These are phyloP conservation scores for Hyaloperonospora brassicae DNA, from an alignment of 352 stramenopile species.

Conservation along the genomic window DNA sequence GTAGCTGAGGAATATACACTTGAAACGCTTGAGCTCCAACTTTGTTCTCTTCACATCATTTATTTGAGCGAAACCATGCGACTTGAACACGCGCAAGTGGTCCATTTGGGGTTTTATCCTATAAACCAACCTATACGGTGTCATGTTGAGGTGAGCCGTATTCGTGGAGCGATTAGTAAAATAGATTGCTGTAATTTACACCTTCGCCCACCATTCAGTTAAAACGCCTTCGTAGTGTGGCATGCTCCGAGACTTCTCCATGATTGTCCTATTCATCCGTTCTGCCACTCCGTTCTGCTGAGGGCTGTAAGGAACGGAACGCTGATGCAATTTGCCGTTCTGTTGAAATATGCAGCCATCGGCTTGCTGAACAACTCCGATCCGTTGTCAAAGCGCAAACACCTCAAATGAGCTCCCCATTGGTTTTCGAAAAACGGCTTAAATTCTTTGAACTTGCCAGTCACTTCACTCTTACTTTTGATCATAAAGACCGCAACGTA, in stretches of 20 bases:
- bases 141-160: neutral
- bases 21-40: slow-evolving; percentile 20
- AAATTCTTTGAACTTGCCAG: neutral
- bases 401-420: neutral
- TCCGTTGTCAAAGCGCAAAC: slow-evolving; percentile 16
- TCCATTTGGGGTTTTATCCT: slow-evolving; percentile 11
- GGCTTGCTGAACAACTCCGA: slow-evolving; percentile 18
- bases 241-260: neutral
- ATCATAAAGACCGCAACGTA: neutral
- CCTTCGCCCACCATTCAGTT: neutral
- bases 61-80: slow-evolving; percentile 18
- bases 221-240: neutral
- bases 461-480: neutral
- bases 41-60: slow-evolving; percentile 21
- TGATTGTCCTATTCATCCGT: neutral
- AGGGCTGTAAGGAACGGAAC: neutral
- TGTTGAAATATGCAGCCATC: slow-evolving; percentile 1
- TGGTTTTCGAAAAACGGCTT: neutral
- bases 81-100: slow-evolving; percentile 23
- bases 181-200: neutral
- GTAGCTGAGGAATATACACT: slow-evolving; percentile 22
- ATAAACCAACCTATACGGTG: slow-evolving; percentile 21
- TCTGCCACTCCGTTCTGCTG: slow-evolving; percentile 2
- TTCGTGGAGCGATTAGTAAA: neutral
- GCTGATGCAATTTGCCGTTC: slow-evolving; percentile 8